phyloP scores from a whole-genome alignment of 1,139 yeast species.

The Suhomyces taliae region DNA sequence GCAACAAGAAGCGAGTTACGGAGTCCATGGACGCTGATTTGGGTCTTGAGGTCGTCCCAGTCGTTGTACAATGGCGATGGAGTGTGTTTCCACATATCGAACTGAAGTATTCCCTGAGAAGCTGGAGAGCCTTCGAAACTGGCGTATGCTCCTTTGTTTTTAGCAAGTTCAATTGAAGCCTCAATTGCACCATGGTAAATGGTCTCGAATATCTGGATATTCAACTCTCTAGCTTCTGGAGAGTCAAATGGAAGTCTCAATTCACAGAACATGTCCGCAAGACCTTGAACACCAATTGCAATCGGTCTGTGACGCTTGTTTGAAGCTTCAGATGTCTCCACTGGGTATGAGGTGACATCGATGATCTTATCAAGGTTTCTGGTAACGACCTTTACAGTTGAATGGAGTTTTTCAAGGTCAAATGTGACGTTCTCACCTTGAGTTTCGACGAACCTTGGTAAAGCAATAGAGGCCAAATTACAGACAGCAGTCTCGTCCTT shows the following conservation, averaged over 20 bases:
- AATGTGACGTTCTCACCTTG: conserved; percentile 45
- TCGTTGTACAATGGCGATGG: conserved; percentile 68
- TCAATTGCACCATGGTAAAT: conserved; percentile 86
- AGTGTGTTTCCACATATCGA: conserved; percentile 75
- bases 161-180: conserved; percentile 74
- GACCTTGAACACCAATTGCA: conserved; percentile 88
- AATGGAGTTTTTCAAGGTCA: conserved; percentile 70
- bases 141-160: conserved; percentile 62
- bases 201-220: conserved; percentile 83
- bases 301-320: conserved; percentile 81
- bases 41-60: conserved; percentile 53
- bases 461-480: conserved; percentile 53
- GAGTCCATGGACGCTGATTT: conserved; percentile 47
- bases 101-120: conserved; percentile 74
- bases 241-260: conserved; percentile 81
- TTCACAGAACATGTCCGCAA: conserved; percentile 81
- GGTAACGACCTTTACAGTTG: conserved; percentile 70
- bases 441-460: conserved; percentile 45
- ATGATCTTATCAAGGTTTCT: conserved; percentile 74
- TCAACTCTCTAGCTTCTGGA: conserved; percentile 64
- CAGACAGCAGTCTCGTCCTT: conserved; percentile 59
- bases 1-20: conserved; percentile 63
- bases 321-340: conserved; percentile 64
- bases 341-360: conserved; percentile 79
- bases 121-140: conserved; percentile 80